Conservation (phyloP, 2,329 filamentous ascomycete genomes). For the Beauveria australis region DNA sequence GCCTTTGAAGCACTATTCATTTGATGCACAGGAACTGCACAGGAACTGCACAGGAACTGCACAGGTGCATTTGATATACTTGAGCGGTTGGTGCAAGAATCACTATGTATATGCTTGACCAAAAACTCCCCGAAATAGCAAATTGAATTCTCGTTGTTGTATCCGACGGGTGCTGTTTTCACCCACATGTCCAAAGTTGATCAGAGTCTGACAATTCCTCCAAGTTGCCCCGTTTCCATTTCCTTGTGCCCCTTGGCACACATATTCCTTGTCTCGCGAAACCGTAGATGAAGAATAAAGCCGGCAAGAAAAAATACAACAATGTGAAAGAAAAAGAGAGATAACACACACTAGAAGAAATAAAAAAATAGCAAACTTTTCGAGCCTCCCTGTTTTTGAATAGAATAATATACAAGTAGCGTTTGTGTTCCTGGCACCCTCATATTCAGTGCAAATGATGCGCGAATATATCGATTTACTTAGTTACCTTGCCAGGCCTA, state of each 20-base stretch:
- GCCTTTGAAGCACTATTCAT: too few relatives aligned
- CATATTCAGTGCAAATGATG: not conserved
- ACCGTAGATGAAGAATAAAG: not conserved
- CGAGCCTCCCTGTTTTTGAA: not conserved
- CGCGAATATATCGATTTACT: not conserved
- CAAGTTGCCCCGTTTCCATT: too few relatives aligned
- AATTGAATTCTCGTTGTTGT: not conserved
- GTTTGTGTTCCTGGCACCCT: not conserved
- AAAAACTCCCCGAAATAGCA: not conserved
- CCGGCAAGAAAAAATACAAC: not conserved
- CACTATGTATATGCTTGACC: not conserved
- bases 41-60: too few relatives aligned
- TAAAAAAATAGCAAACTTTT: conserved; percentile 5
- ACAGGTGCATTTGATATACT: not conserved
- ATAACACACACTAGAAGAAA: not conserved
- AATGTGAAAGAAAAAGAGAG: not conserved
- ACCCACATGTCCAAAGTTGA: conserved; percentile 5
- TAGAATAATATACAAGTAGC: conserved; percentile 4
- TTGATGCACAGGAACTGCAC: too few relatives aligned
- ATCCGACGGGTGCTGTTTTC: conserved; percentile 1
- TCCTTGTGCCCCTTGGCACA: not conserved
- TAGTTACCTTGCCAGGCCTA: not conserved
- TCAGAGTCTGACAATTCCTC: not conserved
- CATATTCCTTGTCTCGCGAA: not conserved
- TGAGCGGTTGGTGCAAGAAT: not conserved